Base-by-base conservation (phyloP, 225 moss, liverwort and hornwort genomes). In the Sphagnum tenellum region DNA sequence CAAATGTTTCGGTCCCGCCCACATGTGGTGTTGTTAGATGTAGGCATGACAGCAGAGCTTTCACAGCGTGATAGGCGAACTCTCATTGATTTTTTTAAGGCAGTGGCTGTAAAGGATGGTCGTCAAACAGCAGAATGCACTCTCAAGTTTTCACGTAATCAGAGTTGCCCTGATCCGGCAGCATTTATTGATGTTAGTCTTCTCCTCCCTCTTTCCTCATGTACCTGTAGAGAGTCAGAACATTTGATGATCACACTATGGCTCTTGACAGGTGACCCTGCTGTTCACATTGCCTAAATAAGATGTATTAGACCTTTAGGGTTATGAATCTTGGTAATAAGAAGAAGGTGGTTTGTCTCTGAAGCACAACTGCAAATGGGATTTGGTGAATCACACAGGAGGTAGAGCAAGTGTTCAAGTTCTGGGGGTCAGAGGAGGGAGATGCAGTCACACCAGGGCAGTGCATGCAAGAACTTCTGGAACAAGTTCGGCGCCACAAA, bases 11-110 rank as follows among this genome's bases (percentile, higher is more conserved):
- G 80, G 64, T 81, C 92, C n/a, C 82, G 79, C 9, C 96, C 96
- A 66, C 96, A 92, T 56, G 92, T 96, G 49, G 86, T 96, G 13
- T 72, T 96, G 47, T 81, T 92, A 48, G 96, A 96, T 77, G 96
- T 96, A 55, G 96, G 96, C 9, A 96, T 96, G 92, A 96, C 89
- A 61, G 92, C 93, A 12, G 96, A 96, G 77, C 82, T 96, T 11
- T 88, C 90, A 5, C 85, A 81, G 14, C 71, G 74, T 64, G 92
- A 96, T 65, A 88, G 92, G 47, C 67, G 64, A 6, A 96, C 87
- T 2, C 84, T 96, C 12, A 66, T 96, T 63, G 77, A 89, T 8
- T 92, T 96, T 71, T 92, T 96, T 48, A 88, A 90, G 81, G 92
- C 96, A 55, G 74, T 96, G 47, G 90, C 96, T 5, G 52, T 47